Evolutionary conservation across 495 filamentous ascomycete species (phyloP), one percentile per base, ranked within the genome.

Genomic region (Letharia lupina): DNA sequence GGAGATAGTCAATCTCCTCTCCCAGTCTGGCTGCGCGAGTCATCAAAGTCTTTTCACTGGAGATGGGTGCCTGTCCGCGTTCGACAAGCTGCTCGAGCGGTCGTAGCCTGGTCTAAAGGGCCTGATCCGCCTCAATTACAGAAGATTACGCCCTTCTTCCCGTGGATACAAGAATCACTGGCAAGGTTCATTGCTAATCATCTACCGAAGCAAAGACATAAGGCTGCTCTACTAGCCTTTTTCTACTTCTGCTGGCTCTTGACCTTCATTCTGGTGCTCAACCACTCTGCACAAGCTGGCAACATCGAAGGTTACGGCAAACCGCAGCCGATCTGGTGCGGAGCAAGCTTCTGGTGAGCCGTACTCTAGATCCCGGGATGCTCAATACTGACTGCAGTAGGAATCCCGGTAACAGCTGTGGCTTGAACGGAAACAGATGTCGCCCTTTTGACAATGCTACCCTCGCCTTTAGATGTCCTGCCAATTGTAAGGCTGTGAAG

Each of bases 391-490:
- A 67, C 2, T n/a, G 31, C n/a, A 31, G 76, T 64, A 92, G 90
- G 90, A 75, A 77, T 28, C 77, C 81, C 57, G 87, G 86, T 47
- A 92, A 92, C 65, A 77, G 79, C 39, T 96, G 91, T 72, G 91
- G 91, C 7, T 70, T 94, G 12, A 84, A 96, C 68, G 91, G 91
- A 18, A 86, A 87, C 59, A 77, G 85, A 67, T 96, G 91, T 74
- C 84, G 88, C n/a, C 91, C 91, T 0, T 96, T 96, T 70, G 82
- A 80, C 52, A 83, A 84, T 63, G 82, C 82, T 60, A 84, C 82
- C 2, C 82, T 89, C 67, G 81, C 89, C 18, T 96, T 96, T 73
- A 82, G 87, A 60, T 96, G 91, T 70, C 89, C 91, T 37, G 87
- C 88, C 4, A 88, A 87, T 71, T 96, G 91, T 73, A 78, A 78